These are phyloP conservation scores for Setaria italica DNA, from an alignment of 202 grass and related monocot species.

Conservation along the genomic window DNA sequence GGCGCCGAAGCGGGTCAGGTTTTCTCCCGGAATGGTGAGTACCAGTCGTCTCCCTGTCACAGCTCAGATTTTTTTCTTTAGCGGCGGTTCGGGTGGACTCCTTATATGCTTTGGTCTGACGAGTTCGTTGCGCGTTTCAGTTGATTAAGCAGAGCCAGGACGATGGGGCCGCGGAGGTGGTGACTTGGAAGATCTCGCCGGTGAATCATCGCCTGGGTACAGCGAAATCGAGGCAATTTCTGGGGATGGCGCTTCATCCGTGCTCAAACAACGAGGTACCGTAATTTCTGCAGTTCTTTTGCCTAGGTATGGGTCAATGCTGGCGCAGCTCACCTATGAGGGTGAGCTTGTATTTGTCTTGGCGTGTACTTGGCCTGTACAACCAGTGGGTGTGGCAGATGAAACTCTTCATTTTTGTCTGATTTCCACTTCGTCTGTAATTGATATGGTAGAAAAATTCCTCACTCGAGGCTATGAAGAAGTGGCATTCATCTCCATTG, in stretches of 20 bases:
- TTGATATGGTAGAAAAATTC: constrained; percentile 55
- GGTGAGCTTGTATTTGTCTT: background rate
- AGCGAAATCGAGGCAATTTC: constrained; percentile 59
- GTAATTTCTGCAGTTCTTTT: background rate
- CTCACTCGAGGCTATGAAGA: constrained; percentile 62
- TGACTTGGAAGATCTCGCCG: constrained; percentile 93
- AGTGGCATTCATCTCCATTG: constrained; percentile 67
- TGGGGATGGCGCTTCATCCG: constrained; percentile 54
- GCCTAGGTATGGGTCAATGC: background rate
- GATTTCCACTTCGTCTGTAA: background rate
- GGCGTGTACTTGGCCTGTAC: background rate
- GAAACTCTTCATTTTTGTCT: constrained; percentile 19
- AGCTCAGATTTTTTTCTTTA: background rate
- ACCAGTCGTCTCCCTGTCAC: background rate
- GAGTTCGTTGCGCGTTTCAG: constrained; percentile 51
- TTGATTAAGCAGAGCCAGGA: constrained; percentile 96
- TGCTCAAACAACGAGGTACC: constrained; percentile 69
- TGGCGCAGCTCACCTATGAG: background rate
- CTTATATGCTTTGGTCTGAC: background rate
- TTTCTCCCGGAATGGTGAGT: constrained; percentile 97
- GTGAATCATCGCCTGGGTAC: constrained; percentile 75
- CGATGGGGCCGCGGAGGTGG: constrained; percentile 67
- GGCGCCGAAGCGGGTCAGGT: constrained; percentile 76
- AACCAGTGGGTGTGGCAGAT: background rate
- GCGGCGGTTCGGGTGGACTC: background rate